Base-by-base conservation (phyloP, 345 rosid genomes). In the rapeseed (Brassica napus) region DNA sequence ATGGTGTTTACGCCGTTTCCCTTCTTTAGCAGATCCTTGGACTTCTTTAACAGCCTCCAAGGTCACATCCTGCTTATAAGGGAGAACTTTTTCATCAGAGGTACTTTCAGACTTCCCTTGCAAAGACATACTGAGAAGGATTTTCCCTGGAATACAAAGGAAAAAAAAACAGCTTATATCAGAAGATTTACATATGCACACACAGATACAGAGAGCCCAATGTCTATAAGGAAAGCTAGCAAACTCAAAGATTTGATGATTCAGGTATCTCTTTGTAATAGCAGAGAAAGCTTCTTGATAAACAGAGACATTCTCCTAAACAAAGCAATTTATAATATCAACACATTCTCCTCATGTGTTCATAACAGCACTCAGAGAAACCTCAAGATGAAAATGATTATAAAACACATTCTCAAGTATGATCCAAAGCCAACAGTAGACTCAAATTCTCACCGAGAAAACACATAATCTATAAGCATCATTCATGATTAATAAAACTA, bases 81-180 rank as follows among this genome's bases (percentile, higher is more conserved):
- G 42, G 23, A 37, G 61, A n/a, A 70, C 49, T 49, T 58, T 82
- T n/a, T 79, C 81, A 11, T 28, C 73, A n/a, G 86, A 74, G 55
- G 55, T 55, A 30, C 75, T 76, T 16, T 82, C 73, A 72, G 77
- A 72, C 71, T 88, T 85, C 61, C 91, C 88, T 68, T 74, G 83
- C 84, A 92, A 68, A 69, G 91, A 91, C 34, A 89, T 32, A 10
- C 86, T 72, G 9, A 94, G 87, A 63, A 92, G 94, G 68, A 92
- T 88, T 82, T 87, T 91, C 52, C 97, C 98, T 92, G 89, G 77
- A 79, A 21, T 54, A 72, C 24, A 59, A 68, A 72, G 32, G 61
- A 15, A 14, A 49, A 1, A 39, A 39, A 42, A 42, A 59, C 49
- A 62, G 23, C 54, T 72, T 12, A 76, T 23, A 69, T 64, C 34